These are phyloP conservation scores for Cyberlindnera xishuangbannaensis DNA, from an alignment of 805 yeast species.

Conservation along the genomic window DNA sequence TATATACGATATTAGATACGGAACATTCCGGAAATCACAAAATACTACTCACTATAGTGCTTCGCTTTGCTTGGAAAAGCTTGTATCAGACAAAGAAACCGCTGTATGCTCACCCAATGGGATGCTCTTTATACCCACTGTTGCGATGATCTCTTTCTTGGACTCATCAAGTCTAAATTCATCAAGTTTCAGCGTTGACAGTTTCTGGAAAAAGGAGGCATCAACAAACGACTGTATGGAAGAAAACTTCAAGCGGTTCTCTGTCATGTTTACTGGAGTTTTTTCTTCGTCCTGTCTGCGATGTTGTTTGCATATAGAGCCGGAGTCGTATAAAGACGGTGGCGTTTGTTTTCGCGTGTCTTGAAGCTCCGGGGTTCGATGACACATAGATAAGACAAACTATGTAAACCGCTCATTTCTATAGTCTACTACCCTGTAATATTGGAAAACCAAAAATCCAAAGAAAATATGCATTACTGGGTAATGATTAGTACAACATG, in stretches of 20 bases:
- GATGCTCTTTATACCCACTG: constrained; percentile 26
- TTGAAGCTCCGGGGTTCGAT: background rate
- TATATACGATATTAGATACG: constrained; percentile 6
- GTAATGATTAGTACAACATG: no score
- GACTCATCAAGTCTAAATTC: constrained; percentile 49
- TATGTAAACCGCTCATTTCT: no score
- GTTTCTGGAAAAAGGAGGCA: constrained; percentile 75
- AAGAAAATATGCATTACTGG: background rate
- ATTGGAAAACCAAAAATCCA: no score
- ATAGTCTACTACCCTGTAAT: no score
- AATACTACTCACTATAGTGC: constrained; percentile 9
- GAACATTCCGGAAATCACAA: background rate
- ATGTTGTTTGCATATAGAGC: no score
- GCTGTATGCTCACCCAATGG: constrained; percentile 29
- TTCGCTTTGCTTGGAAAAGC: constrained; percentile 25
- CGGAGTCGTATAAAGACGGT: no score
- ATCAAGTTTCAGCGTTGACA: constrained; percentile 70
- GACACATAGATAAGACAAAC: no score
- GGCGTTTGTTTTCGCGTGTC: background rate
- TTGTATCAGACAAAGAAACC: constrained; percentile 18
- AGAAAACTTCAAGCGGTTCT: constrained; percentile 23
- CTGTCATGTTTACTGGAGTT: constrained; percentile 3
- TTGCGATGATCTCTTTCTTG: constrained; percentile 24
- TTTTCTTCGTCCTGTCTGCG: no score
- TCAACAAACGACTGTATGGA: constrained; percentile 73